Base-by-base conservation (phyloP, 179 eudicot species). In the Silene coronaria region DNA sequence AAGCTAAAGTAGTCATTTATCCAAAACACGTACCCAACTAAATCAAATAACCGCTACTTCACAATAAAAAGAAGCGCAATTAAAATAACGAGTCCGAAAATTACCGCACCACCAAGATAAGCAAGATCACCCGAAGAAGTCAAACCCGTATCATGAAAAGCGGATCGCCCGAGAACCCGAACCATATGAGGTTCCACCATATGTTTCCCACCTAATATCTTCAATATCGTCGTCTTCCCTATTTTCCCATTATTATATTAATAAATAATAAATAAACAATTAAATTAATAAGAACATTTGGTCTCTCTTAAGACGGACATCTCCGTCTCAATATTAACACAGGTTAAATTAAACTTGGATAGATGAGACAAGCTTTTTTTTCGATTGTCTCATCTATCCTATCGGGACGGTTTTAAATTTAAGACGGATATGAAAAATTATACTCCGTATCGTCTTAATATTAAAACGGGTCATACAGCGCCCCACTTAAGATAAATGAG, bases 41-140 rank as follows among this genome's bases (percentile, higher is more conserved):
- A 5, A 38, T 38, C 45, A 4, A 36, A 0, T 4, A 9, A 36
- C 42, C 4, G 42, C 42, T 8, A 38, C 45, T 38, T 3, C 6
- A 36, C 45, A 38, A 8, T 38, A 38, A 38, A 36, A 38, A 38
- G 45, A 38, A 38, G 12, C 45, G 45, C 45, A 38, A 38, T 12
- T 38, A 38, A 38, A 7, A 8, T 8, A 38, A 7, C 45, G 12
- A 38, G 45, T 38, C 22, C 4, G 2, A 8, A 73, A 67, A 82
- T 72, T 57, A 92, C 99, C 97, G 88, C 99, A 48, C 97, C 97
- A 10, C 99, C 99, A 61, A 94, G 94, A 80, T 95, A 95, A 80
- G 84, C 82, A 57, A 92, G 89, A 59, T 90, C 91, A 55, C 97
- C 97, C 2, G 99, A 95, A 32, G 96, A 83, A 23, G 91, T 95